These are phyloP conservation scores for Pezicula carpinea DNA, from an alignment of 2,329 filamentous ascomycete species.

Conservation along the genomic window DNA sequence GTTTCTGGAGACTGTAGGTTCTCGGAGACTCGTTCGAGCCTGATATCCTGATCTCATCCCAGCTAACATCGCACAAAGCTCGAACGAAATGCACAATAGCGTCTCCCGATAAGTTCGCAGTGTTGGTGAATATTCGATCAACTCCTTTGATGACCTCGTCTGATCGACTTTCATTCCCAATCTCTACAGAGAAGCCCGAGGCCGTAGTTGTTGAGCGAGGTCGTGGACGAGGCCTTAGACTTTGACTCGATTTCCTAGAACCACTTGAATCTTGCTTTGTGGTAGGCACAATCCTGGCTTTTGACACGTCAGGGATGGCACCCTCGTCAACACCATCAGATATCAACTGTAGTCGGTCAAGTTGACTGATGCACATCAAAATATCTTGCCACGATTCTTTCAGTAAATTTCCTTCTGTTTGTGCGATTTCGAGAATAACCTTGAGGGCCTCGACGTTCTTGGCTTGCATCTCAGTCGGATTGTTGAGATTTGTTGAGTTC, in stretches of 20 bases:
- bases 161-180: slow-evolving; percentile 87
- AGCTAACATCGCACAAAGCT: slow-evolving; percentile 91
- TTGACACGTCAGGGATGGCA: slow-evolving; percentile 85
- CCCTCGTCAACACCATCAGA: slow-evolving; percentile 93
- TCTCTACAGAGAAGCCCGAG: slow-evolving; percentile 61
- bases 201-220: slow-evolving; percentile 44
- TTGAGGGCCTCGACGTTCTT: slow-evolving; percentile 97
- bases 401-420: slow-evolving; percentile 86
- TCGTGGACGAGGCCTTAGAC: slow-evolving; percentile 42
- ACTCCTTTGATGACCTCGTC: slow-evolving; percentile 90
- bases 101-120: slow-evolving; percentile 85
- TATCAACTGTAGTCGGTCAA: slow-evolving; percentile 91
- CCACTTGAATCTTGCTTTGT: slow-evolving; percentile 46
- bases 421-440: slow-evolving; percentile 83
- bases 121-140: slow-evolving; percentile 95
- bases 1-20: slow-evolving; percentile 95
- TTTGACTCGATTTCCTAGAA: slow-evolving; percentile 63
- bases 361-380: slow-evolving; percentile 89
- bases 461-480: slow-evolving; percentile 87
- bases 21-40: slow-evolving; percentile 92
- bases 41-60: slow-evolving; percentile 98
- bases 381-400: slow-evolving; percentile 94
- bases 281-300: slow-evolving; percentile 65
- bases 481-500: slow-evolving; percentile 93
- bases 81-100: slow-evolving; percentile 94